Percentiles rank a stretch among this genome's conserved stretches.
These are phyloP conservation scores for Chlorella vulgaris DNA, from an alignment of 139 green algal species.

Conservation along the genomic window DNA sequence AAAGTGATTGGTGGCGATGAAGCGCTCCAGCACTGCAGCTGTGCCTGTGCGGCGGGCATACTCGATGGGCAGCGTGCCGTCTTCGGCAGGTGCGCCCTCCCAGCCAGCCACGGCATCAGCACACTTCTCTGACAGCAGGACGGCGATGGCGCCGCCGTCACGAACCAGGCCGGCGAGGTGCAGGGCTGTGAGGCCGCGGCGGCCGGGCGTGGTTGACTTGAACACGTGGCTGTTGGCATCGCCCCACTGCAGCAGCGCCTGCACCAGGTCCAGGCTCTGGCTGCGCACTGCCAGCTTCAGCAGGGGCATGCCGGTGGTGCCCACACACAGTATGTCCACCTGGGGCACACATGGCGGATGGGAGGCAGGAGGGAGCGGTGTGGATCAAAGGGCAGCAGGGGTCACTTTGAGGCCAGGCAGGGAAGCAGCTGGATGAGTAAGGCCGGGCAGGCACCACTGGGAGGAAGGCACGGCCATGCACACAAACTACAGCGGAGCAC, in stretches of 20 bases:
- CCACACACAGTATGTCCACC: conserved; percentile 21
- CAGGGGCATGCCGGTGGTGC: conserved; percentile 42
- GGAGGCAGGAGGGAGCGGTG: background rate
- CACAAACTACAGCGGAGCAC: no score
- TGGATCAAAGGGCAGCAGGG: no score
- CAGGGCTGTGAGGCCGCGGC: conserved; percentile 46
- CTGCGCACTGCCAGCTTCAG: conserved; percentile 54
- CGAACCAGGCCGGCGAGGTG: conserved; percentile 54
- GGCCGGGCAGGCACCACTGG: no score
- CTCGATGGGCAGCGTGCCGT: conserved; percentile 45
- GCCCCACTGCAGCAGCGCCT: conserved; percentile 40
- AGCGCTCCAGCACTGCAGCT: conserved; percentile 27
- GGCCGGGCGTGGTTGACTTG: conserved; percentile 31
- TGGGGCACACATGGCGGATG: background rate
- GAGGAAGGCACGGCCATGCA: no score
- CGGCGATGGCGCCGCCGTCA: conserved; percentile 44
- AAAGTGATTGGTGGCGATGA: conserved; percentile 24
- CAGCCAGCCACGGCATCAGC: conserved; percentile 40
- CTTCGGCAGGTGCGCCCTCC: conserved; percentile 30
- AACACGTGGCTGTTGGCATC: conserved; percentile 21
- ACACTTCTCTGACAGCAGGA: conserved; percentile 42
- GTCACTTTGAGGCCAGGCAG: no score
- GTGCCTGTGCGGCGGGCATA: conserved; percentile 36
- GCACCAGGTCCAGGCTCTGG: conserved; percentile 33
- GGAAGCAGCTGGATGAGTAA: no score